Conservation (phyloP, 352 stramenopile genomes). For the Phytophthora hybrid region DNA sequence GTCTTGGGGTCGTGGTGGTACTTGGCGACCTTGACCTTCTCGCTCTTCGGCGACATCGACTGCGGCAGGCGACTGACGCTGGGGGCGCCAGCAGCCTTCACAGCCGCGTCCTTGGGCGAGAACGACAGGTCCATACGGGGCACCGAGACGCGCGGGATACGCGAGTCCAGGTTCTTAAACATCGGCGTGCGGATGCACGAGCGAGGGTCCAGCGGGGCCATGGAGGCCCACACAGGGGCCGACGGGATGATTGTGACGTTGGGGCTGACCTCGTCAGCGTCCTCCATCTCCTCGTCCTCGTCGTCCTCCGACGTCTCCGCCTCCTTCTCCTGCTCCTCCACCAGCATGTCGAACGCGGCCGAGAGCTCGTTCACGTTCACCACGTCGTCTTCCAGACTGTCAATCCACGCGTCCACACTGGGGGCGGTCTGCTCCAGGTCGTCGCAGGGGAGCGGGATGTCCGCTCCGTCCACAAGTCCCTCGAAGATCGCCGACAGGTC, state of each 20-base stretch:
- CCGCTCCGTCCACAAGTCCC: constrained; percentile 65
- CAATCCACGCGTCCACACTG: constrained; percentile 60
- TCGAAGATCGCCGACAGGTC: constrained; percentile 82
- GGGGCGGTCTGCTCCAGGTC: constrained; percentile 38
- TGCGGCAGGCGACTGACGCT: constrained; percentile 17
- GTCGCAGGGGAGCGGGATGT: constrained; percentile 70
- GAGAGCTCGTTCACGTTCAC: constrained; percentile 82
- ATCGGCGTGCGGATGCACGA: constrained; percentile 79
- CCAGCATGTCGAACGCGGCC: constrained; percentile 68
- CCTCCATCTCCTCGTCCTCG: constrained; percentile 54
- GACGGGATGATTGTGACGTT: constrained; percentile 59
- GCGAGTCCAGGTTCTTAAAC: constrained; percentile 83
- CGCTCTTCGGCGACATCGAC: constrained; percentile 59
- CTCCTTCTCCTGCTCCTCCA: constrained; percentile 52
- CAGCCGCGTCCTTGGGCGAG: constrained; percentile 26
- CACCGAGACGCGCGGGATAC: constrained; percentile 72
- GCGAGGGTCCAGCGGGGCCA: constrained; percentile 76
- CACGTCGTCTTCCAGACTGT: constrained; percentile 68
- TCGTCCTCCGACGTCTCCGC: constrained; percentile 42
- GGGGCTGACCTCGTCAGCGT: constrained; percentile 37
- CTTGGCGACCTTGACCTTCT: constrained; percentile 56
- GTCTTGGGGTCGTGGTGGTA: constrained; percentile 78
- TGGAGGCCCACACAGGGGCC: constrained; percentile 57
- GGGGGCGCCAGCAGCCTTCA: constrained; percentile 22
- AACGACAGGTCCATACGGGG: constrained; percentile 81